Conservation (phyloP, 139 green algal species). For the Chlorella sp. region DNA sequence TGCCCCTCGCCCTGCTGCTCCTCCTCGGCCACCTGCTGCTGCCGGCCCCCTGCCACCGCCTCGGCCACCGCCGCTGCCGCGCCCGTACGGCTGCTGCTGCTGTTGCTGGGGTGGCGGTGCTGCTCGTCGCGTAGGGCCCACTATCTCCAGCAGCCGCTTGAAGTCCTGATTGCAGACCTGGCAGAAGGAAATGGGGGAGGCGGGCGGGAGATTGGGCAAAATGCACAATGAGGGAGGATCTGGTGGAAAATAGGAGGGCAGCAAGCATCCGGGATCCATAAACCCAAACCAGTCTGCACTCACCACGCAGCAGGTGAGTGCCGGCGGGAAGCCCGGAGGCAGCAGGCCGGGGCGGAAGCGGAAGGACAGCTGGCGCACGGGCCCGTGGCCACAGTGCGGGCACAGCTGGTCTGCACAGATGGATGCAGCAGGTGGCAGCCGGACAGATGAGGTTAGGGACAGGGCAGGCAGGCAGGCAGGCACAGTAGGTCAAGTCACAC, state of each 20-base stretch:
- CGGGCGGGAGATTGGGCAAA: too few relatives aligned
- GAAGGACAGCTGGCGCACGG: conserved; percentile 29
- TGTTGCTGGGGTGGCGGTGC: neutral
- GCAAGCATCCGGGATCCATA: too few relatives aligned
- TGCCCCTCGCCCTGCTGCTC: neutral
- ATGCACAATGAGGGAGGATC: too few relatives aligned
- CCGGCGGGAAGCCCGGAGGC: conserved; percentile 32
- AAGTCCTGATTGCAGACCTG: conserved; percentile 38
- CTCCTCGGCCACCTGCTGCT: neutral
- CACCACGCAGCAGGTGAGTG: conserved; percentile 27
- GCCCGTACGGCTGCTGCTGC: neutral
- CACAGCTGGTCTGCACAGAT: conserved; percentile 31
- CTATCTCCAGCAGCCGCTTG: conserved; percentile 33
- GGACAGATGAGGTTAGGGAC: too few relatives aligned
- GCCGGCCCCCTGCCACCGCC: neutral
- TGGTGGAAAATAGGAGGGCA: too few relatives aligned
- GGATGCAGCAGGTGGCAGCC: too few relatives aligned
- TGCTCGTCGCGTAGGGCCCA: conserved; percentile 12
- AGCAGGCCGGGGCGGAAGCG: conserved; percentile 37
- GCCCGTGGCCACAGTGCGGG: conserved; percentile 10
- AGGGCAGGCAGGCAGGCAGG: too few relatives aligned
- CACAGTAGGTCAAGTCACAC: too few relatives aligned
- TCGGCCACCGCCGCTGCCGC: neutral
- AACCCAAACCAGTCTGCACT: too few relatives aligned
- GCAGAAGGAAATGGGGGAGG: too few relatives aligned